These are phyloP conservation scores for Proliferodiscus dingleyae DNA, from an alignment of 2,329 filamentous ascomycete genomes.

Conservation along the genomic window DNA sequence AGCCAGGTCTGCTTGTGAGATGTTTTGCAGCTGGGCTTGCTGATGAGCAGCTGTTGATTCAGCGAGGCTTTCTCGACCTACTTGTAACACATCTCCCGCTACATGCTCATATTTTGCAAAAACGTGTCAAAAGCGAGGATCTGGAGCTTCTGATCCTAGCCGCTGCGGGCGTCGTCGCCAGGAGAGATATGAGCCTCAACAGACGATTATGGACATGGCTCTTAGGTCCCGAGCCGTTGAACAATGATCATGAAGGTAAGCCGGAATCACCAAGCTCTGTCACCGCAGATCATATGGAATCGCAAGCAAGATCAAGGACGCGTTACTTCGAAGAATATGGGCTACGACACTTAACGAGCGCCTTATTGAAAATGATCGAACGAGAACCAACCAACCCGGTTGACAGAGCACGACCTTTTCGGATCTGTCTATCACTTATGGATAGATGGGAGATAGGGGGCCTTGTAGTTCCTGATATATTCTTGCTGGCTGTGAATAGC, in stretches of 20 bases:
- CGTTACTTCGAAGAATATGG: constrained; percentile 83
- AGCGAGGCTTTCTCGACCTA: constrained; percentile 88
- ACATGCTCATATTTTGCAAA: constrained; percentile 74
- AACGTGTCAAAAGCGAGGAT: constrained; percentile 66
- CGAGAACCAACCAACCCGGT: constrained; percentile 46
- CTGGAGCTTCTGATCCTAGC: constrained; percentile 77
- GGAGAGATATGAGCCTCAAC: constrained; percentile 96
- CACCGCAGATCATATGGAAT: constrained; percentile 21
- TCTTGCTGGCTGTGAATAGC: constrained; percentile 78
- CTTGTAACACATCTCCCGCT: constrained; percentile 87
- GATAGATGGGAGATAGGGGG: constrained; percentile 97
- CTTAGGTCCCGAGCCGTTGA: constrained; percentile 66
- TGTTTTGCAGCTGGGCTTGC: constrained; percentile 86
- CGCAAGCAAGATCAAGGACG: constrained; percentile 49
- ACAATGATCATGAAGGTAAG: constrained; percentile 42
- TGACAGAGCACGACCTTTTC: constrained; percentile 78
- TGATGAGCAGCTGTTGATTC: constrained; percentile 86
- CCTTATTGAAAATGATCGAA: constrained; percentile 73
- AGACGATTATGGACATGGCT: constrained; percentile 95
- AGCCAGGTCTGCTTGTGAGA: constrained; percentile 83
- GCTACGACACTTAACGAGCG: constrained; percentile 65
- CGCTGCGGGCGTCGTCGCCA: constrained; percentile 78
- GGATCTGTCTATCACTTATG: constrained; percentile 93
- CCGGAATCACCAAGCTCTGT: constrained; percentile 39
- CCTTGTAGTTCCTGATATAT: constrained; percentile 80